Evolutionary conservation across 345 rosid genomes (phyloP).

Genomic region (Trapa incisa): DNA sequence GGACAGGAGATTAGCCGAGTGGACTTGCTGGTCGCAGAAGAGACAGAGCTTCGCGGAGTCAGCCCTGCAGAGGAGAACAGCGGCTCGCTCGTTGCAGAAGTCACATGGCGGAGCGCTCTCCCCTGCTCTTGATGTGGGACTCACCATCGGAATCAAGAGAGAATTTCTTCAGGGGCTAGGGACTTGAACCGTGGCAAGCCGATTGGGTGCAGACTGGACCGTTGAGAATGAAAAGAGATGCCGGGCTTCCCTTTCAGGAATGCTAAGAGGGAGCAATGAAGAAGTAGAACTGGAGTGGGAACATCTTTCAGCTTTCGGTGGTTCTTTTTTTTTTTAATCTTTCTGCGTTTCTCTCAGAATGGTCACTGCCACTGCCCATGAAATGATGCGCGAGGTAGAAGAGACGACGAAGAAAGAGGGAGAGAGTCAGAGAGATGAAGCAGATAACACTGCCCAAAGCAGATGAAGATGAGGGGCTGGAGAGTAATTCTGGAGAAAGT

Average conservation of each 20-base stretch:
- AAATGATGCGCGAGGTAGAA: too few relatives aligned
- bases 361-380: too few relatives aligned
- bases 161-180: neutral
- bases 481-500: too few relatives aligned
- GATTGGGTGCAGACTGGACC: too few relatives aligned
- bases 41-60: slow-evolving; percentile 84
- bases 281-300: neutral
- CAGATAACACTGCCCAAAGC: too few relatives aligned
- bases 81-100: slow-evolving; percentile 54
- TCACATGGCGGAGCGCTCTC: slow-evolving; percentile 41
- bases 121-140: slow-evolving; percentile 13
- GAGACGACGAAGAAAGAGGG: too few relatives aligned
- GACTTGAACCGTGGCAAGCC: too few relatives aligned
- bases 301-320: neutral
- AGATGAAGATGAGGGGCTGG: too few relatives aligned
- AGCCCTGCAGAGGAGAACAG: slow-evolving; percentile 76
- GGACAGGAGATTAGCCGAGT: slow-evolving; percentile 71
- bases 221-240: neutral
- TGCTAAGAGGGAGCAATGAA: neutral
- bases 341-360: too few relatives aligned
- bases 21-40: slow-evolving; percentile 83
- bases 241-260: neutral
- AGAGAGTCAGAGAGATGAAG: too few relatives aligned
- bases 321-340: too few relatives aligned
- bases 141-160: slow-evolving; percentile 17